Conservation (phyloP, 495 filamentous ascomycete species). For the Collariella sp. region DNA sequence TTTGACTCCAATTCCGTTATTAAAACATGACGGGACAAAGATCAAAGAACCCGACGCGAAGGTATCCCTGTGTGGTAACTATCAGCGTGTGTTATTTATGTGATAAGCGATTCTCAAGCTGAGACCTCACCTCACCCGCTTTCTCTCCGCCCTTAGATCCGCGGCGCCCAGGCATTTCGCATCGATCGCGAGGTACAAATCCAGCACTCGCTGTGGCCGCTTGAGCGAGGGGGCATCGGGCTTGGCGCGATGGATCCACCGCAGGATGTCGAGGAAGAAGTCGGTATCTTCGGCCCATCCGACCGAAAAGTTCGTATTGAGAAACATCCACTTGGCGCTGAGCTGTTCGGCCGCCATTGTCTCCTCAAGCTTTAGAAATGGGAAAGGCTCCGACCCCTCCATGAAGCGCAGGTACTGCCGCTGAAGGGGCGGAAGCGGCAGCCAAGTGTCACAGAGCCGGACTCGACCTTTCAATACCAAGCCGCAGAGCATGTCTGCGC, state of each 20-base stretch:
- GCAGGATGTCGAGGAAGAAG: background rate
- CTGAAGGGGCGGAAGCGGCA: constrained; percentile 3
- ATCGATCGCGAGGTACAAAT: background rate
- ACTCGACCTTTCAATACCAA: background rate
- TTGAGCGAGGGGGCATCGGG: background rate
- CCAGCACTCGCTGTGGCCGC: background rate
- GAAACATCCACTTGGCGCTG: constrained; percentile 5
- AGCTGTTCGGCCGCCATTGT: background rate
- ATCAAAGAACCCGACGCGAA: too few relatives aligned
- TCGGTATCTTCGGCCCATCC: background rate
- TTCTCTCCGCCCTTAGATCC: too few relatives aligned
- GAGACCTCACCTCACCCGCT: background rate
- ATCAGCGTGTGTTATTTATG: background rate
- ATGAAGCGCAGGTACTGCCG: background rate
- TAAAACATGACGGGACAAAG: too few relatives aligned
- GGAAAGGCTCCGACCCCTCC: constrained; percentile 5
- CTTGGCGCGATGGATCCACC: background rate
- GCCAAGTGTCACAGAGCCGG: background rate
- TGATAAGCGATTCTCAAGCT: background rate
- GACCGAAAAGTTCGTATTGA: background rate
- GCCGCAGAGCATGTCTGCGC: background rate
- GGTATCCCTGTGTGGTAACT: too few relatives aligned
- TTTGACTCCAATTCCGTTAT: too few relatives aligned
- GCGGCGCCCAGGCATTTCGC: background rate
- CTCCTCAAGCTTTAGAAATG: constrained; percentile 4